Percentiles rank a stretch among this genome's conserved stretches.
Conservation (phyloP, 164 flowering plant genomes). For the Protea cynaroides region DNA sequence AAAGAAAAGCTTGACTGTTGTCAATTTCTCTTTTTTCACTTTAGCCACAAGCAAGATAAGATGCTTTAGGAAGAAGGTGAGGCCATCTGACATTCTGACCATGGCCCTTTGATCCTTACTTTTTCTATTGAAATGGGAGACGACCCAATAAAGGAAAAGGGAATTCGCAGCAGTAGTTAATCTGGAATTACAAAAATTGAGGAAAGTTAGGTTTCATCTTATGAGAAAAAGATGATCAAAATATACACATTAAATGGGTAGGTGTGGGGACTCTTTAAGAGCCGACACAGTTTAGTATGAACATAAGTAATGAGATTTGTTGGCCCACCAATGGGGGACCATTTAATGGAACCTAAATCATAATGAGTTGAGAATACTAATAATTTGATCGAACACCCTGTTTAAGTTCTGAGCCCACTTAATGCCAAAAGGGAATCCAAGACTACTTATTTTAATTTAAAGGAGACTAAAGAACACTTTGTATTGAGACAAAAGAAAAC, state of each 20-base stretch:
- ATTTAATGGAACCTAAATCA: background rate
- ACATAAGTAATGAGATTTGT: background rate
- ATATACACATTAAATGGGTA: background rate
- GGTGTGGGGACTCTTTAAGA: background rate
- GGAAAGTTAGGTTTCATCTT: background rate
- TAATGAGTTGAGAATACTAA: background rate
- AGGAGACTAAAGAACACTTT: no score
- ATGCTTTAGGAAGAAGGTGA: background rate
- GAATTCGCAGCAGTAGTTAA: constrained; percentile 12
- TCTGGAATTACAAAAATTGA: background rate
- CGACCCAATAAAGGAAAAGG: constrained; percentile 18
- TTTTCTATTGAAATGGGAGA: constrained; percentile 11
- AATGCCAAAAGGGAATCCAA: background rate
- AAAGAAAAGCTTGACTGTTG: background rate
- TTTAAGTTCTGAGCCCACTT: background rate
- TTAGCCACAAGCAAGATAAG: constrained; percentile 3
- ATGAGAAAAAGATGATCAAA: no score
- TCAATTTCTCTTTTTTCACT: background rate
- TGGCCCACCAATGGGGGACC: background rate
- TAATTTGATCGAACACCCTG: background rate
- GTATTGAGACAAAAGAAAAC: no score
- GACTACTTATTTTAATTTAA: no score
- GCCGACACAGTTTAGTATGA: no score
- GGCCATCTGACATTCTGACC: background rate
- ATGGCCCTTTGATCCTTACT: no score